Conservation (phyloP, 106 monocot genomes). For the Posidonia australis region DNA sequence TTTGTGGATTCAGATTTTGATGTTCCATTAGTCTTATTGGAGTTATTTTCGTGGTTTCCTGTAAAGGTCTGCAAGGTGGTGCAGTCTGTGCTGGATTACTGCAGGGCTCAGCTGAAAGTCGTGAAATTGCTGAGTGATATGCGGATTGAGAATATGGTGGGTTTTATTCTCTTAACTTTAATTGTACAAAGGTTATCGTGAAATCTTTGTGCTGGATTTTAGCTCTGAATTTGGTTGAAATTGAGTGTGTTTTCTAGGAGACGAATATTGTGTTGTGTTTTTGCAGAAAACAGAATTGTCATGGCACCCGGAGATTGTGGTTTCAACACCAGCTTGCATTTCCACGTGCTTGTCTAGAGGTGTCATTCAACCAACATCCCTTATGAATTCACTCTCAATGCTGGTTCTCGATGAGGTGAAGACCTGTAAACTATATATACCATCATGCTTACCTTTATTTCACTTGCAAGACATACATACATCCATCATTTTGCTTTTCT, state of each 20-base stretch:
- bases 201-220: no score
- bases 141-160: constrained; percentile 48
- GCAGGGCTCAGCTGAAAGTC: constrained; percentile 56
- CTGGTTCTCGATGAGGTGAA: constrained; percentile 83
- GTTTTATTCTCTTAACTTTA: not conserved
- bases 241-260: not conserved
- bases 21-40: not conserved
- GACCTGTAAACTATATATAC: not conserved
- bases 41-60: not conserved
- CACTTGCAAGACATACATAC: no score
- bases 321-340: constrained; percentile 79
- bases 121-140: constrained; percentile 54
- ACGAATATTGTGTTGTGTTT: not conserved
- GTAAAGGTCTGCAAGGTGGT: constrained; percentile 57
- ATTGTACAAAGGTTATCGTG: not conserved
- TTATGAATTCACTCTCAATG: constrained; percentile 56
- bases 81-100: constrained; percentile 62
- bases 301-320: constrained; percentile 66
- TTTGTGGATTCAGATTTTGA: not conserved
- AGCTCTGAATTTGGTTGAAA: no score
- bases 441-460: not conserved
- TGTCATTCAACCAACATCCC: constrained; percentile 29
- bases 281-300: constrained; percentile 45
- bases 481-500: no score
- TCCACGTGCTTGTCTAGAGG: constrained; percentile 64